These are phyloP conservation scores for Pseudogymnoascus sp. DNA, from an alignment of 2,329 filamentous ascomycete genomes.

Conservation along the genomic window DNA sequence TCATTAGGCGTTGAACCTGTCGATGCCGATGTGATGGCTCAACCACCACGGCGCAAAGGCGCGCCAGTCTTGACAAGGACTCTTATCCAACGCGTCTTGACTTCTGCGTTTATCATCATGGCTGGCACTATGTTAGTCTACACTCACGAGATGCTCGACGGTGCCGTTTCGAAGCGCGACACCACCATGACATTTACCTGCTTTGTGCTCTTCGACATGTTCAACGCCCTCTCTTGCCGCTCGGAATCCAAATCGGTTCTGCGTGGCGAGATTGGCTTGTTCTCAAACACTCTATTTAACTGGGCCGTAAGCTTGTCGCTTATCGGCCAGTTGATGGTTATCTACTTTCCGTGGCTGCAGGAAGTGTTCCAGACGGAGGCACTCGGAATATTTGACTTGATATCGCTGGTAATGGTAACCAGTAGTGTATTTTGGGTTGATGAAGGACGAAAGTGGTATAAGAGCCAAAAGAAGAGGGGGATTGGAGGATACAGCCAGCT, in stretches of 20 bases:
- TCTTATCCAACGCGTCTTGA: slow-evolving; percentile 77
- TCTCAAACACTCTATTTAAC: slow-evolving; percentile 91
- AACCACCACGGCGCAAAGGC: slow-evolving; percentile 76
- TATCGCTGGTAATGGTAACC: slow-evolving; percentile 65
- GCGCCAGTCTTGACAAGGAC: slow-evolving; percentile 85
- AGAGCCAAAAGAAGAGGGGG: slow-evolving; percentile 47
- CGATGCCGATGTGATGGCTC: slow-evolving; percentile 87
- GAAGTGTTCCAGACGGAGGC: slow-evolving; percentile 94
- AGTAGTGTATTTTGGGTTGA: slow-evolving; percentile 95
- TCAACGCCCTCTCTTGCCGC: slow-evolving; percentile 90
- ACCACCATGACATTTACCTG: slow-evolving; percentile 99
- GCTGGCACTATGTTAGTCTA: slow-evolving; percentile 87
- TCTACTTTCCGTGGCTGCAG: slow-evolving; percentile 92
- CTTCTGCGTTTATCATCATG: slow-evolving; percentile 85
- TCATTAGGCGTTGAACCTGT: slow-evolving; percentile 94
- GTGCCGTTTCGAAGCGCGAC: slow-evolving; percentile 80
- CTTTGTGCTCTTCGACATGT: slow-evolving; percentile 99
- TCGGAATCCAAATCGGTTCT: slow-evolving; percentile 86
- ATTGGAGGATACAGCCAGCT: slow-evolving; percentile 60
- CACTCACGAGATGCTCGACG: slow-evolving; percentile 83
- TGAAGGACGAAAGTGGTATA: slow-evolving; percentile 76
- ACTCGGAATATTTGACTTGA: slow-evolving; percentile 64
- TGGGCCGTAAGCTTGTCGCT: slow-evolving; percentile 85
- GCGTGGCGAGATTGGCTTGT: slow-evolving; percentile 73
- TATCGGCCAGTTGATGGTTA: slow-evolving; percentile 78